Evolutionary conservation across 208 protist species (phyloP).

Genomic region (Crithidia mellificae): DNA sequence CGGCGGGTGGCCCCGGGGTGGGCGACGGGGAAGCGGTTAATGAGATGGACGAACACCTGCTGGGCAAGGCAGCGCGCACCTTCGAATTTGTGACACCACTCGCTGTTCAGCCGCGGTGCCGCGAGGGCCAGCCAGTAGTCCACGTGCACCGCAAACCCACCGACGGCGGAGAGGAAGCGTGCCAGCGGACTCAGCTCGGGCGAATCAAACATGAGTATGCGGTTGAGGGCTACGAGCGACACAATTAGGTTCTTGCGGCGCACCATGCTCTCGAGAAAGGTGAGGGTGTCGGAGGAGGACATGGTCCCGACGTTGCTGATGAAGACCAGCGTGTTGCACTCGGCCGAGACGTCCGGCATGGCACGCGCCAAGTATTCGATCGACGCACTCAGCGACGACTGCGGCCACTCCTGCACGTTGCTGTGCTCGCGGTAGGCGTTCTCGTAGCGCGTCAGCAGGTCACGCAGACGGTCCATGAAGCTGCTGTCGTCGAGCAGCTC

Average conservation of each 20-base stretch:
- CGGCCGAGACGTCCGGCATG: conserved; percentile 52
- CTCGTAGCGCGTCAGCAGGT: conserved; percentile 65
- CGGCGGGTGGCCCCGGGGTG: conserved; percentile 41
- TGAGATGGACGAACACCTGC: conserved; percentile 88
- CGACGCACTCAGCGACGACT: conserved; percentile 51
- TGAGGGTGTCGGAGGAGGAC: conserved; percentile 46
- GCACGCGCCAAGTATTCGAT: conserved; percentile 74
- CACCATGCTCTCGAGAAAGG: conserved; percentile 72
- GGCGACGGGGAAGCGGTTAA: conserved; percentile 71
- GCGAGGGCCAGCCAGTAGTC: conserved; percentile 83
- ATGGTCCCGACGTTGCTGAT: conserved; percentile 56
- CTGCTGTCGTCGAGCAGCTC: conserved; percentile 47
- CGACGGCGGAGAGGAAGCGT: conserved; percentile 72
- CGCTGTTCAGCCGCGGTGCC: conserved; percentile 58
- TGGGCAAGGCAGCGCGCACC: conserved; percentile 82
- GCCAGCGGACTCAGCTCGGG: conserved; percentile 62
- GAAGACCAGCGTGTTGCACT: conserved; percentile 77
- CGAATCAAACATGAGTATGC: conserved; percentile 54
- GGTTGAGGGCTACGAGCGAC: conserved; percentile 73
- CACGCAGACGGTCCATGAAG: conserved; percentile 53
- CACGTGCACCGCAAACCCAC: conserved; percentile 80
- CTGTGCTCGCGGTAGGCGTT: conserved; percentile 49
- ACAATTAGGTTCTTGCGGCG: conserved; percentile 87
- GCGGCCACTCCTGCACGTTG: conserved; percentile 51
- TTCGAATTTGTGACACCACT: conserved; percentile 82